Conservation (phyloP, 495 filamentous ascomycete genomes). For the Hypoxylon cercidicola region DNA sequence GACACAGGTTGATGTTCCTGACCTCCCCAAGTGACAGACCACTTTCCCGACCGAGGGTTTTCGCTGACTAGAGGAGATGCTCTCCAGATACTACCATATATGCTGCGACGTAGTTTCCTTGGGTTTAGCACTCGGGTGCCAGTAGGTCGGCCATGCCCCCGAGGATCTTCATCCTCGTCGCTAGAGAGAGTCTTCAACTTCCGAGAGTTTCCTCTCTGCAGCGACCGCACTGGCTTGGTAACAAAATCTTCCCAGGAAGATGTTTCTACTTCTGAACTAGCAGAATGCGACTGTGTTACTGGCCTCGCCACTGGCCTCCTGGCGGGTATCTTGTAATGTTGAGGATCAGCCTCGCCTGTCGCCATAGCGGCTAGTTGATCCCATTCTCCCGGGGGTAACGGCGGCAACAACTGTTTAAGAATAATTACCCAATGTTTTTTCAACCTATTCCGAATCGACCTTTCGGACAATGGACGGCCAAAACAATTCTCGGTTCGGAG, state of each 20-base stretch:
- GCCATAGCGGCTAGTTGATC: slow-evolving; percentile 67
- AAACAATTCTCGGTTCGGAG: slow-evolving; percentile 72
- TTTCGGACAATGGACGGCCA: slow-evolving; percentile 64
- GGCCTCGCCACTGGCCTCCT: slow-evolving; percentile 45
- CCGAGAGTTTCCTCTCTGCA: slow-evolving; percentile 38
- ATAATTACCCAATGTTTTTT: slow-evolving; percentile 67
- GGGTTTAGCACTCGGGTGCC: slow-evolving; percentile 36
- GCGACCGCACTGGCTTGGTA: slow-evolving; percentile 32
- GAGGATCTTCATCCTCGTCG: slow-evolving; percentile 49
- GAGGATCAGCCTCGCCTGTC: slow-evolving; percentile 61
- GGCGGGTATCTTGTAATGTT: slow-evolving; percentile 41
- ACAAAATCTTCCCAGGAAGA: slow-evolving; percentile 38
- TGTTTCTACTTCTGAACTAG: background rate
- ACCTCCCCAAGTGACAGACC: slow-evolving; percentile 51
- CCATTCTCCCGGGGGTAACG: slow-evolving; percentile 75
- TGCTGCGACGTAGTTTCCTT: slow-evolving; percentile 42
- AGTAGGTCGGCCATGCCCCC: slow-evolving; percentile 44
- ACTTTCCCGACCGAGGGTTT: slow-evolving; percentile 38
- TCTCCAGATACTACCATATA: slow-evolving; percentile 49
- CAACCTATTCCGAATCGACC: slow-evolving; percentile 66
- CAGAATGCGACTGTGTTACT: slow-evolving; percentile 21
- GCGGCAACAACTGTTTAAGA: slow-evolving; percentile 71
- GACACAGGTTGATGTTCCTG: slow-evolving; percentile 14
- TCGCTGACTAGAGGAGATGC: slow-evolving; percentile 45
- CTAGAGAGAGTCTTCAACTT: slow-evolving; percentile 51